phyloP scores from a whole-genome alignment of 2,329 filamentous ascomycete genomes.

The Cladophialophora bantiana region DNA sequence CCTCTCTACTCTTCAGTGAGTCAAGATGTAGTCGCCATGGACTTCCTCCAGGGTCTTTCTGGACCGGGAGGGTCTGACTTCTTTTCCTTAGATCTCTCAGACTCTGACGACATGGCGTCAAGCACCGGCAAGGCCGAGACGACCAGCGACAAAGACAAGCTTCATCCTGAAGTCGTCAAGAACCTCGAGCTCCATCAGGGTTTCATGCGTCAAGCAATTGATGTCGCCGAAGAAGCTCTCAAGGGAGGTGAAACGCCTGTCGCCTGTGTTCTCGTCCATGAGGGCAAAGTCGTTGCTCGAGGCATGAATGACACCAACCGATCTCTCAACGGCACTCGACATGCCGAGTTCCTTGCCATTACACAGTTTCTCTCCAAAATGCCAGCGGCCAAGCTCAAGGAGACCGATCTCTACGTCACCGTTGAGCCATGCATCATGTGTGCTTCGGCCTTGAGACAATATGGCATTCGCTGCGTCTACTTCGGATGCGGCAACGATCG shows the following conservation, averaged over 20 bases:
- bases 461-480: constrained; percentile 86
- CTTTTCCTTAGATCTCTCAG: constrained; percentile 22
- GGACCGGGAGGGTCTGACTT: constrained; percentile 24
- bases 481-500: constrained; percentile 96
- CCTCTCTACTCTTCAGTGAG: constrained; percentile 23
- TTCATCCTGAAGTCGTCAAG: constrained; percentile 38
- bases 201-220: constrained; percentile 42
- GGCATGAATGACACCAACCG: constrained; percentile 98
- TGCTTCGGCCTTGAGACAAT: constrained; percentile 87
- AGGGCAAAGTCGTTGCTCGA: constrained; percentile 78
- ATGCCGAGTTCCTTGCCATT: constrained; percentile 94
- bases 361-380: constrained; percentile 69
- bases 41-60: constrained; percentile 31
- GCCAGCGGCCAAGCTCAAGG: constrained; percentile 70
- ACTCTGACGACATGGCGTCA: constrained; percentile 33
- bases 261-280: constrained; percentile 88
- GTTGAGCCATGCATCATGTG: constrained; percentile 99
- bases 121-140: constrained; percentile 15
- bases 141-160: constrained; percentile 36
- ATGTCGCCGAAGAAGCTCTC: constrained; percentile 77
- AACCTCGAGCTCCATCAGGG: constrained; percentile 39
- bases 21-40: constrained; percentile 35
- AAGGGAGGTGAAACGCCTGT: constrained; percentile 91
- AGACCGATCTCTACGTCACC: constrained; percentile 89
- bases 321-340: constrained; percentile 84